Base-by-base conservation (phyloP, 1,284 basidiomycete genomes). In the Pseudozyma tsukubaensis region DNA sequence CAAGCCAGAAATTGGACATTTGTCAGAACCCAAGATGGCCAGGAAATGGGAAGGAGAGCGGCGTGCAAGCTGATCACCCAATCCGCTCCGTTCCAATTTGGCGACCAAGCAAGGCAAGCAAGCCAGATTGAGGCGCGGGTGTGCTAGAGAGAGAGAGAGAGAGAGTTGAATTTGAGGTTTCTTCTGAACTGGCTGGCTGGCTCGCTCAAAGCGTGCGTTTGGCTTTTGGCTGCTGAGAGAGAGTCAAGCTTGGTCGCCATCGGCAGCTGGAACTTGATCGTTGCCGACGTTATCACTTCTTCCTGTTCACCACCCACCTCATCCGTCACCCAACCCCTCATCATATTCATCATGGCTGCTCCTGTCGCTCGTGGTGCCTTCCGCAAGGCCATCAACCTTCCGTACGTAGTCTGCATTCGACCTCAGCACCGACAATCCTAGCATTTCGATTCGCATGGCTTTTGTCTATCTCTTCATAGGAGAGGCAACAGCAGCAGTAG, bases 361-460 rank as follows among this genome's bases (percentile, higher is more conserved):
- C 70, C 63, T 24, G 78, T 72, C 53, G 66, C 64, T 60, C 69
- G 73, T 50, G 72, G 81, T 57, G 72, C 82, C 65, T 76, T 79
- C 55, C 81, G 85, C 76, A 84, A 76, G 72, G 91, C 91, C 76
- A 86, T 93, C 85, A 94, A 90, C 86, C 87, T 96, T 81, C 86
- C 92, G 77, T 78, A 69, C 59, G 77, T 78, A 29, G 24, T 29
- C 34, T 12, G 19, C 13, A 24, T 29, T 49, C 55, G 40, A 59
- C 40, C 29, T 2, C 9, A n/a, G n/a, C n/a, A 21, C 32, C n/a
- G n/a, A 36, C n/a, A n/a, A 11, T 50, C n/a, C 34, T 32, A 18
- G 48, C 18, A 32, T 35, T 11, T 19, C 48, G 34, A 48, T 29
- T 29, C 24, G 24, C 24, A 29, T 29, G 24, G 24, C n/a, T n/a